Conservation (phyloP, 805 yeast genomes). For the Torulaspora microellipsoides region DNA sequence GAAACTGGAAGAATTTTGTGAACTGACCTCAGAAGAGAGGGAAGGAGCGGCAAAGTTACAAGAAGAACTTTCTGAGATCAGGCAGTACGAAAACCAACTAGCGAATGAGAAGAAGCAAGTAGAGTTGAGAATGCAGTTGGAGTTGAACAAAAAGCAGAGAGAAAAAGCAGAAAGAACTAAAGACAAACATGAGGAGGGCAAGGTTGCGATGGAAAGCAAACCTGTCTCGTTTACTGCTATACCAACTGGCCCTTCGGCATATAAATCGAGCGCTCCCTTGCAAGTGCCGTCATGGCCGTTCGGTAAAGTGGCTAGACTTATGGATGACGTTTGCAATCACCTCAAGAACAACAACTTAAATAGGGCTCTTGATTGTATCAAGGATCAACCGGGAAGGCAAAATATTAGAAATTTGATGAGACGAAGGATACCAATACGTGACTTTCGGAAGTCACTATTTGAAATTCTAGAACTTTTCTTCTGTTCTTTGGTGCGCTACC, state of each 20-base stretch:
- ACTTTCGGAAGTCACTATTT: constrained; percentile 9
- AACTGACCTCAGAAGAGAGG: constrained; percentile 31
- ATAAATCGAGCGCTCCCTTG: not conserved
- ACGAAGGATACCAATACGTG: constrained; percentile 9
- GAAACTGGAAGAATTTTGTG: constrained; percentile 53
- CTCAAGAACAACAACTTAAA: constrained; percentile 15
- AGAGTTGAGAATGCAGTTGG: constrained; percentile 21
- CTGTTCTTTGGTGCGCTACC: constrained; percentile 13
- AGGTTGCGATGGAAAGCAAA: constrained; percentile 1
- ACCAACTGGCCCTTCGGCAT: constrained; percentile 5
- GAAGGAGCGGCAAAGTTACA: constrained; percentile 7
- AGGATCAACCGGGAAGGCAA: constrained; percentile 10
- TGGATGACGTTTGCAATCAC: constrained; percentile 20
- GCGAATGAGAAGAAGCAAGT: constrained; percentile 26
- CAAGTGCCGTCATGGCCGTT: constrained; percentile 13
- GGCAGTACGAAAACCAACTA: constrained; percentile 14
- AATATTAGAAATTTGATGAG: constrained; percentile 8
- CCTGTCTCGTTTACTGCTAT: not conserved
- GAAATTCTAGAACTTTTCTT: constrained; percentile 14
- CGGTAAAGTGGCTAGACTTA: constrained; percentile 16
- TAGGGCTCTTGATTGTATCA: constrained; percentile 14
- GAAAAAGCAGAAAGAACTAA: constrained; percentile 9
- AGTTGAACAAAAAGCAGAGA: constrained; percentile 18
- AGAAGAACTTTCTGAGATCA: constrained; percentile 22
- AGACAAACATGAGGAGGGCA: constrained; percentile 5